A percentile compares a stretch with the other conserved stretches of the same genome.
Conservation (phyloP, 495 filamentous ascomycete species). For the Penicillium lividum region DNA sequence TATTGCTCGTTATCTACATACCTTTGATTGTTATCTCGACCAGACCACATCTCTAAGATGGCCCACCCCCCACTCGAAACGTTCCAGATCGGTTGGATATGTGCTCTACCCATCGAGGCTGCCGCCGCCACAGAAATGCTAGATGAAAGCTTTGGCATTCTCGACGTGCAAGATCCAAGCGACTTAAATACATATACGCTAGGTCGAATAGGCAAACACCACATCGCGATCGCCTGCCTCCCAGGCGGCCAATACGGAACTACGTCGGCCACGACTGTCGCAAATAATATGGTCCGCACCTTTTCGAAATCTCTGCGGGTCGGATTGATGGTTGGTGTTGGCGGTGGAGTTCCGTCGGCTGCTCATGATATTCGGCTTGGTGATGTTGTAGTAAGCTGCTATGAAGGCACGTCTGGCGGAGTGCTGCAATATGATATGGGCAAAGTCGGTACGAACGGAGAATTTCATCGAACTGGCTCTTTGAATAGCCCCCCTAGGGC, state of each 20-base stretch:
- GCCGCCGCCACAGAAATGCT: too few species aligned
- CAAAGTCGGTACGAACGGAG: constrained; percentile 17
- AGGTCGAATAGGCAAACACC: constrained; percentile 35
- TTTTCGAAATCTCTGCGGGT: constrained; percentile 18
- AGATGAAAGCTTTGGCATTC: too few species aligned
- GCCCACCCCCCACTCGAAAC: too few species aligned
- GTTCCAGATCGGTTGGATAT: too few species aligned
- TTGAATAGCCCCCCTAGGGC: constrained; percentile 44
- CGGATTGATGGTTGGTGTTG: constrained; percentile 29
- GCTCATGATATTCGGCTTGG: constrained; percentile 25
- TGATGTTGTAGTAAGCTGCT: constrained; percentile 34
- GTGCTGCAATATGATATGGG: constrained; percentile 46
- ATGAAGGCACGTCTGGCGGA: constrained; percentile 30
- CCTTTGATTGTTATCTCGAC: too few species aligned
- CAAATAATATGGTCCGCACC: constrained; percentile 32
- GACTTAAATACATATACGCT: too few species aligned
- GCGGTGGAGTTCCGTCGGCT: constrained; percentile 24
- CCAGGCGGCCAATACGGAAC: constrained; percentile 8
- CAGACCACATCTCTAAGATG: too few species aligned
- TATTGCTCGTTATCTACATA: too few species aligned
- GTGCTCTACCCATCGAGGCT: too few species aligned
- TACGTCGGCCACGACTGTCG: constrained; percentile 25
- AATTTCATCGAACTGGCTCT: constrained; percentile 27
- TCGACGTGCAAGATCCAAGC: too few species aligned
- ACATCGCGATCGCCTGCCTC: constrained; percentile 6